Evolutionary conservation across 1,284 basidiomycete species (phyloP), one percentile per base, ranked within the genome.

Genomic region (Uromyces viciae-fabae): DNA sequence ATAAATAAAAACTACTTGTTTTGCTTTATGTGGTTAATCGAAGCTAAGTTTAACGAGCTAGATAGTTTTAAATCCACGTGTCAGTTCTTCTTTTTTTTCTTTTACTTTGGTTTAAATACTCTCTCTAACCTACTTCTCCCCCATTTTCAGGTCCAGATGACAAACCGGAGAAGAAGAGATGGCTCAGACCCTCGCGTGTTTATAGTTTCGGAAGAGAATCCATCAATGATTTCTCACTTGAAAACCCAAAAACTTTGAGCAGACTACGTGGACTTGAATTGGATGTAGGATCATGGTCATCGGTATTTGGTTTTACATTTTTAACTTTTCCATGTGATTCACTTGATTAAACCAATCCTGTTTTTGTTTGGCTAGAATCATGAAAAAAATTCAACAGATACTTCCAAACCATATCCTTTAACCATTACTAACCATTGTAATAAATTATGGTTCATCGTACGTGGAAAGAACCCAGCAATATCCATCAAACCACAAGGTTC

Each of bases 181-280:
- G 74, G 74, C 74, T 75, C 11, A 56, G 58, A 49, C 74, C 74
- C 42, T 19, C 17, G 9, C 56, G 74, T 2, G n/a, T 49, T 64
- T 75, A 75, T 38, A 75, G 58, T 40, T 3, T 75, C 33, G 74
- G 74, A n/a, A 75, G 74, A 64, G 56, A 75, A 8, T 11, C 25
- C 9, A 15, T 25, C n/a, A 75, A 75, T 58, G 74, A 75, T 75
- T 64, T 75, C 15, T 75, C 74, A 33, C 22, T 58, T 40, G 28
- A 62, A 54, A 14, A 11, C 3, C 58, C 38, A 14, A 49, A 46
- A n/a, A 46, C 2, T n/a, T 75, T 75, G 28, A 49, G 38, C 25
- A 60, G 74, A 75, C 36, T 17, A 19, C 40, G 42, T 28, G n/a
- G 56, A 5, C 42, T 75, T 28, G 11, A 36, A 0, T 46, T 75